Evolutionary conservation across 495 filamentous ascomycete species (phyloP), one percentile per base, ranked within the genome.

Genomic region (Penicillium ucsense): DNA sequence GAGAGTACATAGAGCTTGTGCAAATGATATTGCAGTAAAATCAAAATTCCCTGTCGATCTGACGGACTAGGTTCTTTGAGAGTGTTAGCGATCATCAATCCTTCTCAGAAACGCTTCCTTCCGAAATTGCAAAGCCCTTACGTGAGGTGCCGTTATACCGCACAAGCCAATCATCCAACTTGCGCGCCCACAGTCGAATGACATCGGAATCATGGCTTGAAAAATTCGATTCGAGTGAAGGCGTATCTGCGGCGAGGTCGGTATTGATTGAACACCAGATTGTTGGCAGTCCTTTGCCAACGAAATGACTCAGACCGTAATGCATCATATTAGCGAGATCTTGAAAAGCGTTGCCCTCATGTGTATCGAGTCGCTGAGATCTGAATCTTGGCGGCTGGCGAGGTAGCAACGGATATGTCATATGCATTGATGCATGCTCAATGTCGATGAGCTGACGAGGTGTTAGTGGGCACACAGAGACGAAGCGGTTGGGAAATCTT

Each of bases 1-100:
- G 68, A 72, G 0, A 72, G 53, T 0, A 72, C 68, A 37, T 70
- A 72, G 34, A 72, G 49, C 37, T 70, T 65, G 41, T 65, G 63
- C 32, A 70, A 48, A 49, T 63, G 62, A 55, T 70, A 71, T 44
- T 70, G 65, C 8, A 70, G 56, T 37, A 70, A 53, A 8, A 68
- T 64, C 30, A 66, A 46, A 30, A 63, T 59, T 5, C 59, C 59
- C 36, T 71, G 65, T 46, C 64, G 49, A 45, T 70, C 67, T 9
- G 67, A 64, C 3, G 67, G 52, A 12, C 61, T 60, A 27, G 58
- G 60, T 34, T 66, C 64, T 67, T 20, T 20, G 20, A 20, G 20
- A 20, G 20, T 1, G 20, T 20, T 20, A 20, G 20, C 6, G 9
- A 34, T 4, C 12, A 6, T 9, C 7, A 8, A 1, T 6, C 9